These are phyloP conservation scores for Glycine tomentella DNA, from an alignment of 306 rosid species.

Conservation along the genomic window DNA sequence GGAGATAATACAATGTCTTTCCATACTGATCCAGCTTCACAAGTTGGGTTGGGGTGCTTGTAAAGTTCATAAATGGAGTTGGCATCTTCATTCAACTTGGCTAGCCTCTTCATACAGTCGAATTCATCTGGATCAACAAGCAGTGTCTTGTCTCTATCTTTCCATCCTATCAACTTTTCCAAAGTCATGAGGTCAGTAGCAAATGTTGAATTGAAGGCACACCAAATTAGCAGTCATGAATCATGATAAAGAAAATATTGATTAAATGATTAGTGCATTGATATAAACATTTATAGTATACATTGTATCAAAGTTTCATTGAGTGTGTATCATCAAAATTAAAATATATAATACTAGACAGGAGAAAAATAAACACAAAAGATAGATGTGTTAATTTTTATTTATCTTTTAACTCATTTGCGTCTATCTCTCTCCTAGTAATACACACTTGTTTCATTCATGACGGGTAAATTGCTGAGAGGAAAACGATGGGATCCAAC, in stretches of 20 bases:
- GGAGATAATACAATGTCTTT: constrained; percentile 94
- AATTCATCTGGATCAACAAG: constrained; percentile 93
- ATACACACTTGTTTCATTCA: too few relatives aligned
- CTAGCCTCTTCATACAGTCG: constrained; percentile 79
- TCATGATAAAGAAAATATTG: not conserved
- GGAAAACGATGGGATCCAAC: too few relatives aligned
- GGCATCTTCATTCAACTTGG: constrained; percentile 69
- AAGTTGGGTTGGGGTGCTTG: constrained; percentile 81
- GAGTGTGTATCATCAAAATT: too few relatives aligned
- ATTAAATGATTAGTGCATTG: not conserved
- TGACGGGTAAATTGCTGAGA: too few relatives aligned
- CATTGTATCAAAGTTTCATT: constrained; percentile 11
- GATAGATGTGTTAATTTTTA: too few relatives aligned
- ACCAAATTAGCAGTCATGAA: not conserved
- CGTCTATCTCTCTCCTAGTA: too few relatives aligned
- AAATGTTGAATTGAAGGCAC: constrained; percentile 3
- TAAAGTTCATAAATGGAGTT: constrained; percentile 79
- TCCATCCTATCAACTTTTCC: constrained; percentile 90
- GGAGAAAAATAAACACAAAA: too few relatives aligned
- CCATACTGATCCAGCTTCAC: constrained; percentile 83
- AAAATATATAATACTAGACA: too few relatives aligned
- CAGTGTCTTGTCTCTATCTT: constrained; percentile 84
- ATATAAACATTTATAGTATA: not conserved
- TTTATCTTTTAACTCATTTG: too few relatives aligned
- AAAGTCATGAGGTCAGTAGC: constrained; percentile 41